A percentile compares a stretch with the other conserved stretches of the same genome.
These are phyloP conservation scores for Blastobotrys persicus DNA, from an alignment of 1,139 yeast species.

Conservation along the genomic window DNA sequence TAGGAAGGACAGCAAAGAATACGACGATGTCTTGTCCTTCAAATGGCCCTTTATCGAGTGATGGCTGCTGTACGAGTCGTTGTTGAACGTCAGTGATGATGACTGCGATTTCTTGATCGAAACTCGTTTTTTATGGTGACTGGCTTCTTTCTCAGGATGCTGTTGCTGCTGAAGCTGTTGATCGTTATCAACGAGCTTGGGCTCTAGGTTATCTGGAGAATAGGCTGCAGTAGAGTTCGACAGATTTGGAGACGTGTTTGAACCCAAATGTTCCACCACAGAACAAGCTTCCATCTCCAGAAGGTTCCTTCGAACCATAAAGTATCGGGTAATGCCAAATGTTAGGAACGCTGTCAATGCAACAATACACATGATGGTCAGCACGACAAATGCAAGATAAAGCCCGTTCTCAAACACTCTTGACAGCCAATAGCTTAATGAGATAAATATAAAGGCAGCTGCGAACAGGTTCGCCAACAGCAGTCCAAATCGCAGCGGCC, in stretches of 20 bases:
- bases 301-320: neutral
- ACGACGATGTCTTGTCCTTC: conserved; percentile 3
- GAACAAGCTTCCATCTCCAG: neutral
- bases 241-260: too few relatives aligned
- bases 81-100: neutral
- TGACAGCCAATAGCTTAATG: neutral
- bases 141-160: too few relatives aligned
- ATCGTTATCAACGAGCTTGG: too few relatives aligned
- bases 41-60: conserved; percentile 3
- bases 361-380: neutral
- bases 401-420: neutral
- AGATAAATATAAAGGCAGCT: neutral
- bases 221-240: too few relatives aligned
- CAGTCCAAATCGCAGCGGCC: conserved; percentile 2
- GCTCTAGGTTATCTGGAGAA: too few relatives aligned
- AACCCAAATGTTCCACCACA: too few relatives aligned
- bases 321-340: neutral
- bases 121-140: too few relatives aligned
- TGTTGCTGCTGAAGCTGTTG: too few relatives aligned
- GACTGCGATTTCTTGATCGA: conserved; percentile 1
- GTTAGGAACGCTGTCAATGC: conserved; percentile 3
- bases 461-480: conserved; percentile 8
- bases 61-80: neutral
- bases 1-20: conserved; percentile 1
- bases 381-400: neutral